phyloP scores from a whole-genome alignment of 2,329 filamentous ascomycete genomes.

The Orbilia oligospora region DNA sequence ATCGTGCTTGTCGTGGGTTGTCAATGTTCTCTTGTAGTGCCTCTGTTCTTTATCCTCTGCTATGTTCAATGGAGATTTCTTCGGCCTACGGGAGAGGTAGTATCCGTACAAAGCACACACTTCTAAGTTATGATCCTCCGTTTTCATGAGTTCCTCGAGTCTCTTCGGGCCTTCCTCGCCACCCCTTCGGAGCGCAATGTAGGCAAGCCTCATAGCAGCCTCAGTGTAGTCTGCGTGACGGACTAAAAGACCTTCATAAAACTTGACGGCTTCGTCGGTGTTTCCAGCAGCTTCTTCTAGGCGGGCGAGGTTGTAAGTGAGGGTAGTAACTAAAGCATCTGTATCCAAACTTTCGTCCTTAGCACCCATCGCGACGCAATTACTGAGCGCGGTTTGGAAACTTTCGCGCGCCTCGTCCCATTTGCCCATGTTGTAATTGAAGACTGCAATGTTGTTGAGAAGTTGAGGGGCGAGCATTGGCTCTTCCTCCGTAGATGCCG shows the following conservation, averaged over 20 bases:
- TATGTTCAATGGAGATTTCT: slow-evolving; percentile 84
- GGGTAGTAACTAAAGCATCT: slow-evolving; percentile 92
- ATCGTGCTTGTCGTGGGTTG: slow-evolving; percentile 96
- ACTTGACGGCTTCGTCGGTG: slow-evolving; percentile 84
- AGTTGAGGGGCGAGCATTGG: slow-evolving; percentile 84
- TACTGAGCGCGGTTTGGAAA: slow-evolving; percentile 91
- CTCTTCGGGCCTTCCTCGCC: slow-evolving; percentile 88
- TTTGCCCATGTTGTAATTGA: slow-evolving; percentile 90
- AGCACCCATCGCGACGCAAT: slow-evolving; percentile 83
- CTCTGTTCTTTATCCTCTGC: slow-evolving; percentile 91
- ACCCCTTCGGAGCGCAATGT: slow-evolving; percentile 85
- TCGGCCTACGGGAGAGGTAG: slow-evolving; percentile 88
- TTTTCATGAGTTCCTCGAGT: slow-evolving; percentile 86
- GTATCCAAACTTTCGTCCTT: slow-evolving; percentile 83
- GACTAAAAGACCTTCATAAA: slow-evolving; percentile 87
- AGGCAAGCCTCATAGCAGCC: slow-evolving; percentile 87
- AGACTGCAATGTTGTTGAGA: slow-evolving; percentile 97
- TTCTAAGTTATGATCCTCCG: slow-evolving; percentile 87
- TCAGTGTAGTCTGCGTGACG: slow-evolving; percentile 94
- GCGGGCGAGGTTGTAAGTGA: slow-evolving; percentile 94
- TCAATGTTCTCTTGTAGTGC: slow-evolving; percentile 95
- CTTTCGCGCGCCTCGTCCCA: slow-evolving; percentile 83
- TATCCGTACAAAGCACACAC: slow-evolving; percentile 94
- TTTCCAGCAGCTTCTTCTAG: slow-evolving; percentile 90
- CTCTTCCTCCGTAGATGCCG: slow-evolving; percentile 77